Conservation (phyloP, 2,329 filamentous ascomycete genomes). For the Alternaria sp. region DNA sequence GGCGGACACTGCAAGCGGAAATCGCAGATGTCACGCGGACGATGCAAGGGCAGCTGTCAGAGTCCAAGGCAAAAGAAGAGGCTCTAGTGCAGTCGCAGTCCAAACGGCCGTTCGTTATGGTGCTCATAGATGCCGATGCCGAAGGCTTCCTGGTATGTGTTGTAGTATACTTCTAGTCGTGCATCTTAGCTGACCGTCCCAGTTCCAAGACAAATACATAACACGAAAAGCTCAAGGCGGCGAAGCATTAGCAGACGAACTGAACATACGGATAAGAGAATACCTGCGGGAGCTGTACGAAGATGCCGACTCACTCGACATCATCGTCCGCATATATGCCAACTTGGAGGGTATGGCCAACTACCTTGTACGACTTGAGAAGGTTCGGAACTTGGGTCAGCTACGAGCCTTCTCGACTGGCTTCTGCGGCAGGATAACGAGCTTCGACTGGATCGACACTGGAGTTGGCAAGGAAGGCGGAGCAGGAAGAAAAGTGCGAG, state of each 20-base stretch:
- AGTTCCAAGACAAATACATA: conserved; percentile 49
- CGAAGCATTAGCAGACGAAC: conserved; percentile 43
- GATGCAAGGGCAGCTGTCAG: conserved; percentile 17
- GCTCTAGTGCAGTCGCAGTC: conserved; percentile 41
- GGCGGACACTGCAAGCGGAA: conserved; percentile 44
- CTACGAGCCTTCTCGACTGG: conserved; percentile 45
- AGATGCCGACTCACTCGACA: conserved; percentile 44
- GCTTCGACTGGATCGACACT: conserved; percentile 46
- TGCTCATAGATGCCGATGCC: conserved; percentile 47
- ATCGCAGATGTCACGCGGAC: conserved; percentile 19
- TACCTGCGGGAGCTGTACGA: conserved; percentile 44
- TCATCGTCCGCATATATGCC: conserved; percentile 44
- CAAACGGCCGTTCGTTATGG: conserved; percentile 43
- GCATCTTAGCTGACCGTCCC: background rate
- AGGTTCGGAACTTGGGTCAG: conserved; percentile 44
- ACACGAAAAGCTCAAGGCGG: conserved; percentile 45
- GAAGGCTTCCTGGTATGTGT: conserved; percentile 44
- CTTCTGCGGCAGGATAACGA: conserved; percentile 45
- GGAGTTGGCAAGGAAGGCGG: conserved; percentile 46
- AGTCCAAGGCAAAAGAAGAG: conserved; percentile 39
- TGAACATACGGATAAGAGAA: conserved; percentile 42
- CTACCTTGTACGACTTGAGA: conserved; percentile 43
- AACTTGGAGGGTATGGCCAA: conserved; percentile 48
- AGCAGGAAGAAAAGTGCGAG: conserved; percentile 42
- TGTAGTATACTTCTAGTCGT: background rate